Evolutionary conservation across 306 rosid genomes (phyloP), one percentile per base, ranked within the genome.

Genomic region (Oemleria cerasiformis): DNA sequence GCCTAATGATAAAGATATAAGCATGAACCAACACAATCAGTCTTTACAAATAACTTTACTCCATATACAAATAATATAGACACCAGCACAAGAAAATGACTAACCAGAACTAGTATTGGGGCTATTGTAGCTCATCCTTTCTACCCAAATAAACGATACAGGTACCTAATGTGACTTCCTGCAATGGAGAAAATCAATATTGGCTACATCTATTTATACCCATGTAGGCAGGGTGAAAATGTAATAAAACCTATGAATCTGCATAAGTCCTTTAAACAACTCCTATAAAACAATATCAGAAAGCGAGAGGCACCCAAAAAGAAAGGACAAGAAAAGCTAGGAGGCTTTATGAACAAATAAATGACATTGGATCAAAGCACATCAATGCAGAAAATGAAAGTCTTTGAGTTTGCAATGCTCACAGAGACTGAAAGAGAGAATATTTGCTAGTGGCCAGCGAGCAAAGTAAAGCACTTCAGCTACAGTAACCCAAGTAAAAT

Each of bases 31-130:
- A 45, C 30, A 49, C 11, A 51, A 25, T 0, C 20, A 13, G 57
- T 57, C 49, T 71, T 73, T 43, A 67, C 40, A 19, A 36, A 40
- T 5, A 51, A 76, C 56, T 19, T 17, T 64, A 19, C 9, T 61
- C 50, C 50, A 14, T 48, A 71, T 42, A 43, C 39, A 63, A 38
- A 66, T 12, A 68, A 21, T 20, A 82, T 45, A 57, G 76, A 63
- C 47, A 36, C 55, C 73, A 66, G 75, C 57, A 20, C 25, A 77
- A 54, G 65, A 38, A 73, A 74, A 63, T 51, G 68, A 82, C 98
- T 84, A 65, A 93, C 98, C 97, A 73, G 96, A 90, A 80, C 83
- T 82, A 74, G 57, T 39, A 63, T 79, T 71, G 82, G 88, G 71
- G 87, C 67, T 80, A 51, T 70, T 75, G 80, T 86, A 81, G 86